Percentiles rank a stretch among this genome's conserved stretches.
phyloP scores from a whole-genome alignment of 176 grass and related monocot species.

The Guadua angustifolia region DNA sequence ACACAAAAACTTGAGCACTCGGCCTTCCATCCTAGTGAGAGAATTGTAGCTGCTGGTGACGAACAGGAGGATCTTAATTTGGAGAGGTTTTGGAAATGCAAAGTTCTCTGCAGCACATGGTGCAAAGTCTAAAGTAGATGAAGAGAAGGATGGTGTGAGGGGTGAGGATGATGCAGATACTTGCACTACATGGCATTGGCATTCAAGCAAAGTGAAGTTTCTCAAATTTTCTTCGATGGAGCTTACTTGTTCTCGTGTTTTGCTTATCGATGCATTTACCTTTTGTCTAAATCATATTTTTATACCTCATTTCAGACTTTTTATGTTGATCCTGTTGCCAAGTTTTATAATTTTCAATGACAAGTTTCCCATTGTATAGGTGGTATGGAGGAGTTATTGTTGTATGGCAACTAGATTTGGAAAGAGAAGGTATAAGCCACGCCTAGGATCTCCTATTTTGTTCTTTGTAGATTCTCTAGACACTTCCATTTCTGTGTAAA shows the following conservation, averaged over 20 bases:
- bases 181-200: conserved; percentile 92
- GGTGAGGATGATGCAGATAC: conserved; percentile 70
- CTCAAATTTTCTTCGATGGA: conserved; percentile 82
- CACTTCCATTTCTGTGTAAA: conserved; percentile 92
- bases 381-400: conserved; percentile 96
- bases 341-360: conserved; percentile 4
- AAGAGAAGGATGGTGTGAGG: conserved; percentile 77
- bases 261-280: conserved; percentile 11
- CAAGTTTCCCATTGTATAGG: conserved; percentile 50
- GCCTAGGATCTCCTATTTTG: conserved; percentile 84
- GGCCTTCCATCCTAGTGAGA: conserved; percentile 80
- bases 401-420: conserved; percentile 92
- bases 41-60: conserved; percentile 83
- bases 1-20: conserved; percentile 64
- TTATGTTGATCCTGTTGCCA: not conserved
- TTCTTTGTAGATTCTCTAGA: conserved; percentile 89
- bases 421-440: conserved; percentile 86
- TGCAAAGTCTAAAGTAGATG: conserved; percentile 46
- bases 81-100: conserved; percentile 74
- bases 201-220: conserved; percentile 71
- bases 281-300: not conserved
- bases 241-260: conserved; percentile 93
- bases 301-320: not conserved
- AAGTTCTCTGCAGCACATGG: conserved; percentile 53
- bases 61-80: conserved; percentile 80